These are phyloP conservation scores for Colletotrichum sp. DNA, from an alignment of 2,329 filamentous ascomycete genomes.

Conservation along the genomic window DNA sequence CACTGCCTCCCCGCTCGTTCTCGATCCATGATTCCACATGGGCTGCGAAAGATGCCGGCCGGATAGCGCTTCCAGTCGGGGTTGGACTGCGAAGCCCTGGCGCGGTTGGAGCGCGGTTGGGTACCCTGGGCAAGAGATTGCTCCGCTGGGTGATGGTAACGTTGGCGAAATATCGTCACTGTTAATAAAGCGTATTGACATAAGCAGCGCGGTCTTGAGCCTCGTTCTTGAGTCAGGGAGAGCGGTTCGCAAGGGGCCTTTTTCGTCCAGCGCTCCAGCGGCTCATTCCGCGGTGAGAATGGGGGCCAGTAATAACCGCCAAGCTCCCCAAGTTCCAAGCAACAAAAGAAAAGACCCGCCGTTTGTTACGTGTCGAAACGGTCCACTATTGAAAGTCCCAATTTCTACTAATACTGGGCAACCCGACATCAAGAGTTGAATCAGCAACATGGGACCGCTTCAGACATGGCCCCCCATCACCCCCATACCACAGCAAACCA, in stretches of 20 bases:
- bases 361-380: slow-evolving; percentile 6
- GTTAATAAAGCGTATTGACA: background rate
- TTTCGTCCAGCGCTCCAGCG: background rate
- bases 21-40: slow-evolving; percentile 14
- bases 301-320: background rate
- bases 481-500: background rate
- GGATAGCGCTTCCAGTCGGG: background rate
- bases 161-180: background rate
- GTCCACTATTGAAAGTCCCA: background rate
- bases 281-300: background rate
- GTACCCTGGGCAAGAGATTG: background rate
- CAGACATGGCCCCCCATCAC: background rate
- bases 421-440: background rate
- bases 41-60: slow-evolving; percentile 11
- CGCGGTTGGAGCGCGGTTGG: background rate
- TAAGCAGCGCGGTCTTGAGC: background rate
- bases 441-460: background rate
- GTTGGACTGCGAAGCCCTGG: background rate
- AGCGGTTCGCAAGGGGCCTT: background rate
- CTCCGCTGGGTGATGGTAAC: slow-evolving; percentile 1
- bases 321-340: background rate
- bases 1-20: background rate
- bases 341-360: background rate
- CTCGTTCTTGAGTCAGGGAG: slow-evolving; percentile 9
- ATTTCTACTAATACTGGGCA: background rate